Evolutionary conservation across 352 stramenopile species (phyloP).

Genomic region (Phytopythium cucurbitacearum): DNA sequence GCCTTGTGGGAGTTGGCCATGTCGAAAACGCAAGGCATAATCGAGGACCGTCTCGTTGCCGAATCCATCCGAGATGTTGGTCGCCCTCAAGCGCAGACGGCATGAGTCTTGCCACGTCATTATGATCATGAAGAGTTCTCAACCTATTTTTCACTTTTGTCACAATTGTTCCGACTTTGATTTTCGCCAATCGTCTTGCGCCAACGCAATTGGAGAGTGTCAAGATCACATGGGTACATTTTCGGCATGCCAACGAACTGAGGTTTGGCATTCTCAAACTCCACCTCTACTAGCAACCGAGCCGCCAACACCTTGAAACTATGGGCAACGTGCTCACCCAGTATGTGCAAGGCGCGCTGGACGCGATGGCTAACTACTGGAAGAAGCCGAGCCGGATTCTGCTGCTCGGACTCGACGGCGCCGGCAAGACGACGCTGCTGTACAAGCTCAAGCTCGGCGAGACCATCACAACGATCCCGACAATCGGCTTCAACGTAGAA

Average conservation of each 20-base stretch:
- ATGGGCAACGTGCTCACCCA: constrained; percentile 31
- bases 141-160: too few relatives aligned
- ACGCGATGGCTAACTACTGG: constrained; percentile 27
- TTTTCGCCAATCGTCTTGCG: constrained; percentile 4
- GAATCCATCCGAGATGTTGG: background rate
- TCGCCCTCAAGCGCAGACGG: too few relatives aligned
- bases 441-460: constrained; percentile 80
- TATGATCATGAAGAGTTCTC: too few relatives aligned
- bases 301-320: background rate
- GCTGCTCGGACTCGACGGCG: constrained; percentile 91
- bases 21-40: background rate
- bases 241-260: background rate
- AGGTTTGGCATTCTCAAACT: background rate
- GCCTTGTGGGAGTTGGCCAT: background rate
- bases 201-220: constrained; percentile 1
- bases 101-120: too few relatives aligned
- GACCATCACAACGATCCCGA: constrained; percentile 59
- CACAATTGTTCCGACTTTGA: too few relatives aligned
- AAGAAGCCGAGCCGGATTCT: constrained; percentile 45
- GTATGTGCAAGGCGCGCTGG: constrained; percentile 25
- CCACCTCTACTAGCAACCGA: background rate
- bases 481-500: constrained; percentile 82
- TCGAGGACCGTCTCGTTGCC: background rate
- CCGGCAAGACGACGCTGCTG: constrained; percentile 95
- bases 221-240: constrained; percentile 1